Percentiles rank a stretch among this genome's conserved stretches.
These are phyloP conservation scores for Globisporangium nodosum DNA, from an alignment of 352 stramenopile genomes.

Conservation along the genomic window DNA sequence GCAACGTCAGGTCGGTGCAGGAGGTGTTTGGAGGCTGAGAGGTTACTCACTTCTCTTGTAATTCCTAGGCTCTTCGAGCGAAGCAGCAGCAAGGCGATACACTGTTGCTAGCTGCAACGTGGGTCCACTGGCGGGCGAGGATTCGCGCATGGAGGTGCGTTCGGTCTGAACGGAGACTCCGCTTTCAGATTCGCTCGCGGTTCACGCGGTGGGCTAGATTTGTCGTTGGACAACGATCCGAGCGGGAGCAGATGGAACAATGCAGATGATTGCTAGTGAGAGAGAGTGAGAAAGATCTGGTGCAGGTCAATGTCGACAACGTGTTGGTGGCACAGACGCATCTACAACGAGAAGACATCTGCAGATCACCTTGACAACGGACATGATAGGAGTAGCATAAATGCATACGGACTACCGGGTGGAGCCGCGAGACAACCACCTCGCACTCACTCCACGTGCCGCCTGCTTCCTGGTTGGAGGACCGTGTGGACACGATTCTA, in stretches of 20 bases:
- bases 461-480: too few relatives aligned
- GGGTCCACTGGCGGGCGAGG: constrained; percentile 4
- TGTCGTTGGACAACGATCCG: background rate
- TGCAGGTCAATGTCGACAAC: too few relatives aligned
- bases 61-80: background rate
- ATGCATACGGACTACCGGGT: background rate
- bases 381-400: background rate
- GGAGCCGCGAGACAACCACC: too few relatives aligned
- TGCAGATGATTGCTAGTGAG: too few relatives aligned
- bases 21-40: background rate
- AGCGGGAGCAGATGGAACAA: too few relatives aligned
- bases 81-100: background rate
- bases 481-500: too few relatives aligned
- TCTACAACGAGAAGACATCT: too few relatives aligned
- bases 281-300: too few relatives aligned
- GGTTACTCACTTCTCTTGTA: background rate
- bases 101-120: constrained; percentile 1
- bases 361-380: too few relatives aligned
- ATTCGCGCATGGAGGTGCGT: constrained; percentile 1
- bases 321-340: too few relatives aligned
- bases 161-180: background rate
- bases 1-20: background rate
- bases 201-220: constrained; percentile 6
- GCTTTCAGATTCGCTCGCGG: constrained; percentile 3
- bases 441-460: too few relatives aligned